phyloP scores from a whole-genome alignment of 768 basidiomycete genomes.

The Flagelloscypha sp. region DNA sequence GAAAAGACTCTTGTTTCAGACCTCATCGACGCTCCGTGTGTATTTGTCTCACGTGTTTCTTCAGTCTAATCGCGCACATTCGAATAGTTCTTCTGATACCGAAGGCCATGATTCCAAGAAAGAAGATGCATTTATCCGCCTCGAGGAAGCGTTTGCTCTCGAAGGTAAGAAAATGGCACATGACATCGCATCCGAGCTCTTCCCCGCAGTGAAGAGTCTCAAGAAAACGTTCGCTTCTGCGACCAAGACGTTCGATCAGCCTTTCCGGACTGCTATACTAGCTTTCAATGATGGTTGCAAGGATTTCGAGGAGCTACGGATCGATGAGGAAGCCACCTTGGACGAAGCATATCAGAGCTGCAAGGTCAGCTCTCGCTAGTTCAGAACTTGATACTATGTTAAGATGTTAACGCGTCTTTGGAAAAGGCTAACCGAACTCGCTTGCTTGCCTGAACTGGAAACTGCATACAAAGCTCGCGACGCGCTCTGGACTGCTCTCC shows the following conservation, averaged over 20 bases:
- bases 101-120: slow-evolving; percentile 20
- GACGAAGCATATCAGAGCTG: slow-evolving; percentile 28
- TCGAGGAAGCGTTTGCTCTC: slow-evolving; percentile 32
- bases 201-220: slow-evolving; percentile 42
- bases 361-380: slow-evolving; percentile 29
- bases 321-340: slow-evolving; percentile 36
- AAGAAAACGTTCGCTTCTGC: slow-evolving; percentile 27
- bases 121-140: slow-evolving; percentile 23
- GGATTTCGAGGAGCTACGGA: slow-evolving; percentile 36
- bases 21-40: slow-evolving; percentile 36
- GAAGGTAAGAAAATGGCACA: slow-evolving; percentile 29
- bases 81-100: slow-evolving; percentile 3
- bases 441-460: slow-evolving; percentile 36
- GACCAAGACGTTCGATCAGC: slow-evolving; percentile 29
- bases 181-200: slow-evolving; percentile 34
- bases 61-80: slow-evolving; percentile 10
- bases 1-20: slow-evolving; percentile 44
- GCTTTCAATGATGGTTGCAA: slow-evolving; percentile 50
- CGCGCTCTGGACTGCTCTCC: slow-evolving; percentile 41
- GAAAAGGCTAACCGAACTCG: slow-evolving; percentile 35
- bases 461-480: slow-evolving; percentile 41
- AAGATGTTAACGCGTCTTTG: slow-evolving; percentile 16
- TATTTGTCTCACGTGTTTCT: slow-evolving; percentile 1
- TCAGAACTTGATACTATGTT: slow-evolving; percentile 2
- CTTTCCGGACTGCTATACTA: slow-evolving; percentile 35